Conservation (phyloP, 164 flowering plant genomes). For the Nymphaea colorata region DNA sequence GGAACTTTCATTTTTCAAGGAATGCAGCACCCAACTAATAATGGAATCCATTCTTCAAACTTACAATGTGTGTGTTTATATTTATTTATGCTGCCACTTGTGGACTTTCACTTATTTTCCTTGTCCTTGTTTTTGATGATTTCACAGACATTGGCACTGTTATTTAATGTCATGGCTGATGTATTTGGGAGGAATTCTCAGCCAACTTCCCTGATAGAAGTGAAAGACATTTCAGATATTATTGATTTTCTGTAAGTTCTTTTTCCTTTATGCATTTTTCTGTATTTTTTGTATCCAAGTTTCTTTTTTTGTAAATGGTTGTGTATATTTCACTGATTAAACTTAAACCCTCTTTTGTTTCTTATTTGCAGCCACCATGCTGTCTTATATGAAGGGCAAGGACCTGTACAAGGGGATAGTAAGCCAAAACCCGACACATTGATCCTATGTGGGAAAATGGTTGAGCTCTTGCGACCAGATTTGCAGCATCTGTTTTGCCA, state of each 20-base stretch:
- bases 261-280: background rate
- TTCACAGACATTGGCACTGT: conserved; percentile 57
- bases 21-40: no score
- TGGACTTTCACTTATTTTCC: no score
- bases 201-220: conserved; percentile 51
- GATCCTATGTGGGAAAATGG: conserved; percentile 47
- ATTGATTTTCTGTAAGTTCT: conserved; percentile 85
- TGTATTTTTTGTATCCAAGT: background rate
- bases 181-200: conserved; percentile 77
- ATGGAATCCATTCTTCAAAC: no score
- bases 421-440: conserved; percentile 75
- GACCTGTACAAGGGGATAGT: conserved; percentile 79
- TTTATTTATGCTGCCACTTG: no score
- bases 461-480: conserved; percentile 72
- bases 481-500: conserved; percentile 86
- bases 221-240: conserved; percentile 79
- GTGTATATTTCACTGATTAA: background rate
- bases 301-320: background rate
- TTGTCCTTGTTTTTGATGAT: background rate
- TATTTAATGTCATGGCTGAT: conserved; percentile 63
- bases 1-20: no score
- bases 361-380: conserved; percentile 64
- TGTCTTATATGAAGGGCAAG: conserved; percentile 91
- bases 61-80: no score
- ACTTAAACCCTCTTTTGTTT: background rate